A percentile compares a stretch with the other conserved stretches of the same genome.
Evolutionary conservation across 2,329 filamentous ascomycete species (phyloP).

Genomic region (Neopestalotiopsis clavispora): DNA sequence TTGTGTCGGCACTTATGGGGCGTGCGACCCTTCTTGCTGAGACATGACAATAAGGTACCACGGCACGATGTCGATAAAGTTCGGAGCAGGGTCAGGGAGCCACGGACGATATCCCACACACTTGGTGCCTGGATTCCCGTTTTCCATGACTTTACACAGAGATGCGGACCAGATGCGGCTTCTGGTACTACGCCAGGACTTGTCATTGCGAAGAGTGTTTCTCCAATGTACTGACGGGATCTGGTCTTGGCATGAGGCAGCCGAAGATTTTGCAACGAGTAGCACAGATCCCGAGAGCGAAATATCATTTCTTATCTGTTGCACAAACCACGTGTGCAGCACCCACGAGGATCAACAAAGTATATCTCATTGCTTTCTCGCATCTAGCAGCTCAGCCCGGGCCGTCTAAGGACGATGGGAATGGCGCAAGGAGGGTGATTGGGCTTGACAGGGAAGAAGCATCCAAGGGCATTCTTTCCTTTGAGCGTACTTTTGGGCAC

Average conservation of each 20-base stretch:
- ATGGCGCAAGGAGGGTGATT: neutral
- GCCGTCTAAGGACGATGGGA: neutral
- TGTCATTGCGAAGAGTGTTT: no score
- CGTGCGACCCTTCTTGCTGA: neutral
- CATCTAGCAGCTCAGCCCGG: neutral
- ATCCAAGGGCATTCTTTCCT: neutral
- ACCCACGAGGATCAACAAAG: neutral
- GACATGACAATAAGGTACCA: neutral
- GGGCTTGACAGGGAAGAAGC: neutral
- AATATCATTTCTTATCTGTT: neutral
- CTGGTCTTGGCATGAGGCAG: neutral
- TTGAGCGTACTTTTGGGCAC: neutral
- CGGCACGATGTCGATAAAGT: neutral
- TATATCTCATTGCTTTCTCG: neutral
- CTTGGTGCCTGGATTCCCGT: neutral
- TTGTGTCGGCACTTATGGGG: neutral
- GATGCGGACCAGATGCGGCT: neutral
- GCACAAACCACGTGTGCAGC: neutral
- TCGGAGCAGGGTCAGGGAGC: neutral
- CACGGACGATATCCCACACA: neutral
- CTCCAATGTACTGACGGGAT: neutral
- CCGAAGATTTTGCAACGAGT: neutral
- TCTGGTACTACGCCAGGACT: neutral
- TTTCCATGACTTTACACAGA: neutral
- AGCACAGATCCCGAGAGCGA: neutral